A percentile compares a stretch with the other conserved stretches of the same genome.
Conservation (phyloP, 768 basidiomycete genomes). For the Boletus patriciae region DNA sequence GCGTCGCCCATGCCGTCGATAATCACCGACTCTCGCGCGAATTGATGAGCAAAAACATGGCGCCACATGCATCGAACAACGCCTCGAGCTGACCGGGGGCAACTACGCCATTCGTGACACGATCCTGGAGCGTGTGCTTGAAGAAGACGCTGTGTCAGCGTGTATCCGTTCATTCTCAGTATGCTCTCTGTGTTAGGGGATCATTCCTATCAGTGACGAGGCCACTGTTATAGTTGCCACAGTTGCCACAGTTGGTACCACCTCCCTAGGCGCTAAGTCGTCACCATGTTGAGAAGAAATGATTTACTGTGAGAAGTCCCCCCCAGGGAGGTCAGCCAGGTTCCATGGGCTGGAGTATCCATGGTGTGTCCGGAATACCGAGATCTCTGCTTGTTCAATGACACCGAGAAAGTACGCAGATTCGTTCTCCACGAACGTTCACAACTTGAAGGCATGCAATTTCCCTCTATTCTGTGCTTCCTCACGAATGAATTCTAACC, state of each 20-base stretch:
- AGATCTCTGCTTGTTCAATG: constrained; percentile 59
- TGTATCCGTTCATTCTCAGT: constrained; percentile 83
- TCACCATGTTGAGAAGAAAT: neutral
- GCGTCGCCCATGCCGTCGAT: constrained; percentile 69
- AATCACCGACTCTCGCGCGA: constrained; percentile 97
- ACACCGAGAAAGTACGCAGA: too few relatives aligned
- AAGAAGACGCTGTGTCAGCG: constrained; percentile 61
- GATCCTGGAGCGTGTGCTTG: constrained; percentile 51
- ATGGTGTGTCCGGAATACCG: constrained; percentile 79
- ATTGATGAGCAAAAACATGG: constrained; percentile 92
- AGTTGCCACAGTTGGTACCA: too few relatives aligned
- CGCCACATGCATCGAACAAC: constrained; percentile 87
- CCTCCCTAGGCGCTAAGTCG: constrained; percentile 75
- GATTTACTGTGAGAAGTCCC: neutral
- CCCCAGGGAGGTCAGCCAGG: constrained; percentile 42
- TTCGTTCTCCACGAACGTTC: too few relatives aligned
- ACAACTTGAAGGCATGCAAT: too few relatives aligned
- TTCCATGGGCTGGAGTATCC: constrained; percentile 83
- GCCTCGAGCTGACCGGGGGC: constrained; percentile 57
- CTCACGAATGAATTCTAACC: neutral
- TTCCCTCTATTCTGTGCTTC: too few relatives aligned
- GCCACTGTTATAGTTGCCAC: constrained; percentile 54
- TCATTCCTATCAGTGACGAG: neutral
- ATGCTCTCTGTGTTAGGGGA: neutral
- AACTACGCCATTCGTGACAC: constrained; percentile 67